These are phyloP conservation scores for Tolypocladium inflatum DNA, from an alignment of 2,329 filamentous ascomycete genomes.

Conservation along the genomic window DNA sequence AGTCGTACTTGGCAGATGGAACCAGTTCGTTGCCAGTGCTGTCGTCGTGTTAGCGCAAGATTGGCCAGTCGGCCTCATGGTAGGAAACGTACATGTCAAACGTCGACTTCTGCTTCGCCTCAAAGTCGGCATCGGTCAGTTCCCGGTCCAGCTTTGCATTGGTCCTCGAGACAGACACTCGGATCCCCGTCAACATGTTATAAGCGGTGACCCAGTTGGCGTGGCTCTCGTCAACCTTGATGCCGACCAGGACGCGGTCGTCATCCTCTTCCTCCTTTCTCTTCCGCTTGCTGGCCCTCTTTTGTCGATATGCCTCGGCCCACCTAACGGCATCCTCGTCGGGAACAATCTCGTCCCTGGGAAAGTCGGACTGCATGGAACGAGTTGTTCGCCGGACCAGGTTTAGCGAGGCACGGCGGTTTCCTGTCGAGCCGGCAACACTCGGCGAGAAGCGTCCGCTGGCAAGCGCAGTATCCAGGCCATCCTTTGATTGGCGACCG, in stretches of 20 bases:
- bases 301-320: conserved; percentile 88
- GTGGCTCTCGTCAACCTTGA: conserved; percentile 94
- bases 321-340: conserved; percentile 88
- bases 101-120: conserved; percentile 91
- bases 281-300: conserved; percentile 77
- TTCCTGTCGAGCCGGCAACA: conserved; percentile 41
- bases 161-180: conserved; percentile 89
- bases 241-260: conserved; percentile 88
- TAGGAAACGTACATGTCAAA: conserved; percentile 79
- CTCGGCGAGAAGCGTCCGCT: conserved; percentile 76
- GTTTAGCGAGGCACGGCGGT: conserved; percentile 73
- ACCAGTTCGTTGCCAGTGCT: conserved; percentile 95
- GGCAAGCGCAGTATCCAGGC: conserved; percentile 53
- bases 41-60: not conserved
- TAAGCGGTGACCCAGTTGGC: conserved; percentile 97
- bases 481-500: conserved; percentile 64
- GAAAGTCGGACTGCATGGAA: conserved; percentile 75
- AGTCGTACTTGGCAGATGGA: conserved; percentile 97
- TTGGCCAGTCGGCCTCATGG: not conserved
- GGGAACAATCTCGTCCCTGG: conserved; percentile 71
- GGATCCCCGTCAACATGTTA: conserved; percentile 98
- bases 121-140: conserved; percentile 84
- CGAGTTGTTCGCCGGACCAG: conserved; percentile 73
- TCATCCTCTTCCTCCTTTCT: conserved; percentile 83
- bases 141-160: conserved; percentile 94